phyloP scores from a whole-genome alignment of 2,329 filamentous ascomycete species.

The Graphilbum fragrans region DNA sequence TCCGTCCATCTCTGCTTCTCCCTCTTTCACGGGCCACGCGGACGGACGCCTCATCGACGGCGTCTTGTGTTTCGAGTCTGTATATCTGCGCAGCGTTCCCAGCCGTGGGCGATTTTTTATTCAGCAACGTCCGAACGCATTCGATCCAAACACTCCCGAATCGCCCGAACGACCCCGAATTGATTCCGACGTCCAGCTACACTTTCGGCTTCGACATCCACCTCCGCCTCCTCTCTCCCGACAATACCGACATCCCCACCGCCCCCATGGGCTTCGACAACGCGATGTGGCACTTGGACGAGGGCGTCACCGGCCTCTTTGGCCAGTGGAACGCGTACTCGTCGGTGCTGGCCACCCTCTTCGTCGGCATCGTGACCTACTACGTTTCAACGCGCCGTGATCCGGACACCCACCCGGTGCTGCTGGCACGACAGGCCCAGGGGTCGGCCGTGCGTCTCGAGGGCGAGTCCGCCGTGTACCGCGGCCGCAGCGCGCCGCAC shows the following conservation, averaged over 20 bases:
- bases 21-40: no score
- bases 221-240: background rate
- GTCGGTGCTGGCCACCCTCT: conserved; percentile 53
- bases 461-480: conserved; percentile 75
- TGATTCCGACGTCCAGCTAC: no score
- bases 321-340: conserved; percentile 76
- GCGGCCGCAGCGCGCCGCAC: conserved; percentile 74
- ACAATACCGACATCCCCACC: background rate
- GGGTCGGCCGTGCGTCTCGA: conserved; percentile 69
- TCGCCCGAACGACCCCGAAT: no score
- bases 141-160: no score
- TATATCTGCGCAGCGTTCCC: no score
- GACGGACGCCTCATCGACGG: no score
- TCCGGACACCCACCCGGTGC: conserved; percentile 82
- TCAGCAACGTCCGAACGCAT: no score
- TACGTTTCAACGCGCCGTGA: conserved; percentile 60
- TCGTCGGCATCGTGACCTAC: conserved; percentile 59
- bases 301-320: conserved; percentile 54
- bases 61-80: no score
- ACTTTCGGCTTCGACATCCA: background rate
- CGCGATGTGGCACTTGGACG: conserved; percentile 57
- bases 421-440: conserved; percentile 74
- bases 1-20: no score
- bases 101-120: no score
- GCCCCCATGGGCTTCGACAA: conserved; percentile 40